A percentile compares a stretch with the other conserved stretches of the same genome.
Conservation (phyloP, 2,329 filamentous ascomycete genomes). For the Amauroascus niger region DNA sequence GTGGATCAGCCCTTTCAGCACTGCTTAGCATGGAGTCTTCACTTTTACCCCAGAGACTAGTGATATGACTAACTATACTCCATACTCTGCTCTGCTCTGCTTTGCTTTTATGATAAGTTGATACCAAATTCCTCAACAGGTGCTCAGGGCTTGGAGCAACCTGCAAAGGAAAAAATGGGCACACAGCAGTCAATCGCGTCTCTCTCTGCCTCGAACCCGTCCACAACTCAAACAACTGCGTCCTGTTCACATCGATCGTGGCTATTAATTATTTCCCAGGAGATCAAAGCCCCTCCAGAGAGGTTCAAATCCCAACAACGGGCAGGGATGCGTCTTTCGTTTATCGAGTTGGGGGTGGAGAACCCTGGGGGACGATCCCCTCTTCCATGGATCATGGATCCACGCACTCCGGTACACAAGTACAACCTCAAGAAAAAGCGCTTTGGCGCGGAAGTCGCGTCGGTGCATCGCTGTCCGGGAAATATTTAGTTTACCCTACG, state of each 20-base stretch:
- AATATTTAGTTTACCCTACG: not conserved
- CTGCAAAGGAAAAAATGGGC: too few species aligned
- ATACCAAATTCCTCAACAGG: too few species aligned
- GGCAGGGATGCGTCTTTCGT: not conserved
- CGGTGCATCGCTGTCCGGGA: not conserved
- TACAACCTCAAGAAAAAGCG: not conserved
- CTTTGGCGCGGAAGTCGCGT: constrained; percentile 1
- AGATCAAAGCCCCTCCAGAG: not conserved
- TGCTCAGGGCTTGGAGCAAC: too few species aligned
- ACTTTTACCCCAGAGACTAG: not conserved
- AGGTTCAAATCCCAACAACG: not conserved
- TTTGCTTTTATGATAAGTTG: too few species aligned
- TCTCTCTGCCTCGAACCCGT: too few species aligned
- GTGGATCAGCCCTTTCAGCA: too few species aligned
- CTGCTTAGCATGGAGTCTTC: too few species aligned
- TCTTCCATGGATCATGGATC: constrained; percentile 2
- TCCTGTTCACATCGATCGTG: too few species aligned
- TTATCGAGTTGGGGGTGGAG: constrained; percentile 5
- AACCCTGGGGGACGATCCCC: not conserved
- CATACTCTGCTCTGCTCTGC: too few species aligned
- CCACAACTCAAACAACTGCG: too few species aligned
- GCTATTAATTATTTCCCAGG: too few species aligned
- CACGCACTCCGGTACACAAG: not conserved
- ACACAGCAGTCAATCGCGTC: too few species aligned
- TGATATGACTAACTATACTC: not conserved